Conservation (phyloP, 2,329 filamentous ascomycete species). For the Xenoacremonium recifei region DNA sequence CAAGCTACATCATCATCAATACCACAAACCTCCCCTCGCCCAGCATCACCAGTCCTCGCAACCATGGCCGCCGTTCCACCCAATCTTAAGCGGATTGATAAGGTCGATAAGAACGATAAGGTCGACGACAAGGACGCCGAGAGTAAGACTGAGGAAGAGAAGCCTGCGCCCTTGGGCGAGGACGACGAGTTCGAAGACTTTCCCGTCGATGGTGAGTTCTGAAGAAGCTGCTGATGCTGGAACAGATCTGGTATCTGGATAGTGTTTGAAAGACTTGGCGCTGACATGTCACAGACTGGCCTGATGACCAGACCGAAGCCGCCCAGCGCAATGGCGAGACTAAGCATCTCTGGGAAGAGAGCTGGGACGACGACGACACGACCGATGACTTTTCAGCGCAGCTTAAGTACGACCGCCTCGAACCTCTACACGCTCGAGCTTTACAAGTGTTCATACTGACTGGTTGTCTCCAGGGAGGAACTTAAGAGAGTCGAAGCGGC, state of each 20-base stretch:
- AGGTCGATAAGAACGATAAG: neutral
- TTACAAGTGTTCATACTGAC: too few relatives aligned
- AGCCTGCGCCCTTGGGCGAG: conserved; percentile 73
- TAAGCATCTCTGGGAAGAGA: conserved; percentile 95
- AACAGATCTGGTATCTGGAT: too few relatives aligned
- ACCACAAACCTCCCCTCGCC: conserved; percentile 1
- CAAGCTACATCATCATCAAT: conserved; percentile 3
- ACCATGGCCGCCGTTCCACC: neutral
- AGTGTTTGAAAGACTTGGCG: neutral
- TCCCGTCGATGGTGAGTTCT: conserved; percentile 78
- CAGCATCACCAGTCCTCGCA: neutral
- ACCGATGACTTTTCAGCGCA: conserved; percentile 95
- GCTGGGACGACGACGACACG: conserved; percentile 98
- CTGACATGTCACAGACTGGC: conserved; percentile 69
- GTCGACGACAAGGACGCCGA: conserved; percentile 17
- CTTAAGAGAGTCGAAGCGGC: conserved; percentile 87
- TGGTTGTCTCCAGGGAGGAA: conserved; percentile 77
- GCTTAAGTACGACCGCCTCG: conserved; percentile 70
- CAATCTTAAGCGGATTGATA: too few relatives aligned
- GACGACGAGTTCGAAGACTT: conserved; percentile 99
- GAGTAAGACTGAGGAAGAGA: conserved; percentile 24
- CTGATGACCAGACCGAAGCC: conserved; percentile 84
- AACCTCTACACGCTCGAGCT: too few relatives aligned
- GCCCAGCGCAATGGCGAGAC: conserved; percentile 65
- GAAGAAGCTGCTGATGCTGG: too few relatives aligned